Evolutionary conservation across 1,284 basidiomycete species (phyloP).

Genomic region (Coniophora puteana): DNA sequence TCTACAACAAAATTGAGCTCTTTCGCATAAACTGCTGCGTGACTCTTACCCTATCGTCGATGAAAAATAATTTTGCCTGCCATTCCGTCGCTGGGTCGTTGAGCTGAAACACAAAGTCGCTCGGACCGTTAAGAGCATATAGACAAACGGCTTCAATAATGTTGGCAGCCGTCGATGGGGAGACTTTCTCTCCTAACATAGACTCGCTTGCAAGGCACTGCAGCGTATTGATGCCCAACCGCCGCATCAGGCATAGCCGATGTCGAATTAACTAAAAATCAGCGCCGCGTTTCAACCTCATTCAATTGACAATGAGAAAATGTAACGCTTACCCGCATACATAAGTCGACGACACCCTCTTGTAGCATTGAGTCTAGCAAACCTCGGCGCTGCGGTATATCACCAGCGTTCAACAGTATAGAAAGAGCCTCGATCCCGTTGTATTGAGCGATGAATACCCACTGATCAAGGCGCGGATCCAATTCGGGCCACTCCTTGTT

Average conservation of each 20-base stretch:
- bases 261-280: conserved; percentile 16
- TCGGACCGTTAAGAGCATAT: conserved; percentile 19
- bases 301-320: background rate
- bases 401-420: conserved; percentile 17
- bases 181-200: conserved; percentile 18
- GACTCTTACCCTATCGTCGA: conserved; percentile 7
- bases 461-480: conserved; percentile 17
- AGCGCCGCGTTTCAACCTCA: background rate
- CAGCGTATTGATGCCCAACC: conserved; percentile 15
- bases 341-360: conserved; percentile 15
- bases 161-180: conserved; percentile 14
- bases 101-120: conserved; percentile 17
- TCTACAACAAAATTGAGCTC: background rate
- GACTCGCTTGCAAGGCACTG: conserved; percentile 16
- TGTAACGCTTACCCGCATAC: conserved; percentile 16
- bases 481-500: conserved; percentile 11
- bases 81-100: conserved; percentile 16
- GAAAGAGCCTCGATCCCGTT: conserved; percentile 17
- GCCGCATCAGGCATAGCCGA: conserved; percentile 19
- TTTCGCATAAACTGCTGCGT: background rate
- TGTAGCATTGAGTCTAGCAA: conserved; percentile 18
- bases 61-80: conserved; percentile 21
- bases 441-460: conserved; percentile 15
- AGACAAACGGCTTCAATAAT: conserved; percentile 20
- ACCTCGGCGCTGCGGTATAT: conserved; percentile 13